These are phyloP conservation scores for Saccharomyces eubayanus DNA, from an alignment of 805 yeast species.

Conservation along the genomic window DNA sequence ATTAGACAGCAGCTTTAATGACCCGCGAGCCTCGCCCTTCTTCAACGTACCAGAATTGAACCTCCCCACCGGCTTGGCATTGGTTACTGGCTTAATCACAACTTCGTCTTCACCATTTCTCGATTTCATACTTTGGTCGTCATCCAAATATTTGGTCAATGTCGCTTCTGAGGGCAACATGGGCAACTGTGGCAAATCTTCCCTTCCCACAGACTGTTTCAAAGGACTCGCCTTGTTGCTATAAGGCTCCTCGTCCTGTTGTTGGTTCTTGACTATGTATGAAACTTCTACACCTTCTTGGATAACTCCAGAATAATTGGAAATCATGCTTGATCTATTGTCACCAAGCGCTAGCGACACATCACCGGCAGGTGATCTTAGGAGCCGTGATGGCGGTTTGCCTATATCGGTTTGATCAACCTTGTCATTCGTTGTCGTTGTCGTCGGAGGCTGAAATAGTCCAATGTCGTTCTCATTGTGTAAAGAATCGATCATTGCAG, in stretches of 20 bases:
- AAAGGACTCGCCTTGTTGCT: neutral
- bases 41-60: conserved; percentile 7
- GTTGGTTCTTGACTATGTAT: conserved; percentile 17
- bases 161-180: conserved; percentile 11
- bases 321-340: conserved; percentile 20
- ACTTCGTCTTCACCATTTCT: conserved; percentile 7
- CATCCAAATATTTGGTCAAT: conserved; percentile 1
- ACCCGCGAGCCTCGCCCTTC: conserved; percentile 2
- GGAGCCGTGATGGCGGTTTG: conserved; percentile 4
- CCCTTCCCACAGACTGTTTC: neutral
- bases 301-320: conserved; percentile 27
- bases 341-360: conserved; percentile 6
- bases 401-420: neutral
- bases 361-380: conserved; percentile 10
- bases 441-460: conserved; percentile 1
- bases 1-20: conserved; percentile 11
- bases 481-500: conserved; percentile 25
- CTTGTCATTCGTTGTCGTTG: neutral
- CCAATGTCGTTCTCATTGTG: conserved; percentile 12
- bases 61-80: conserved; percentile 19
- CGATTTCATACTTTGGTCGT: neutral
- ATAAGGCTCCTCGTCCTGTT: neutral
- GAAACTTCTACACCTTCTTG: conserved; percentile 29
- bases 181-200: conserved; percentile 9
- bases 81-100: conserved; percentile 12